Evolutionary conservation across 768 basidiomycete genomes (phyloP).

Genomic region (Cubamyces sp.): DNA sequence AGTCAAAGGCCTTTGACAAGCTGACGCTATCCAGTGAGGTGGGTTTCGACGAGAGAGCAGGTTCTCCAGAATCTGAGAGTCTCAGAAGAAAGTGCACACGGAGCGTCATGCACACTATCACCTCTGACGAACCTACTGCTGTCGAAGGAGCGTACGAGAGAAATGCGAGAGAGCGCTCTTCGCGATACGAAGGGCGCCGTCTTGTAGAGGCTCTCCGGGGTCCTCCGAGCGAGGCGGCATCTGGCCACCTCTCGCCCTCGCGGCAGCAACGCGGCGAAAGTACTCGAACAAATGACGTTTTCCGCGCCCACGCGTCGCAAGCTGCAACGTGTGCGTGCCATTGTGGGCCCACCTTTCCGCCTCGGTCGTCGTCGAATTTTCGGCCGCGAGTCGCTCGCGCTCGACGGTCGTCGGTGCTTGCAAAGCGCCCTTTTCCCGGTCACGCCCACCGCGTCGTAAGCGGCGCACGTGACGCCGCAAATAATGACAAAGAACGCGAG

Average conservation of each 20-base stretch:
- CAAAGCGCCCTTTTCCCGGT: constrained; percentile 3
- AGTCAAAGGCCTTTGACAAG: too few relatives aligned
- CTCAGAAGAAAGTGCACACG: too few relatives aligned
- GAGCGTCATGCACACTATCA: too few relatives aligned
- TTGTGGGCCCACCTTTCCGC: not conserved
- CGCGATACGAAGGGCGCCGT: not conserved
- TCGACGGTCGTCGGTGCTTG: not conserved
- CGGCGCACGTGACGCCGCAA: constrained; percentile 28
- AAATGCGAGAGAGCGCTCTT: too few relatives aligned
- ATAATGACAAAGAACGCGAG: constrained; percentile 34
- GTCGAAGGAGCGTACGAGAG: too few relatives aligned
- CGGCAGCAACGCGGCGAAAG: constrained; percentile 2
- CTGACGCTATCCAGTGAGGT: too few relatives aligned
- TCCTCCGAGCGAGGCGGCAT: not conserved
- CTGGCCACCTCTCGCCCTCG: constrained; percentile 13
- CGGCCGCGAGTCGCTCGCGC: not conserved
- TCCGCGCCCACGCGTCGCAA: not conserved
- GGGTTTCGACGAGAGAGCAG: too few relatives aligned
- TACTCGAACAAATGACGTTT: constrained; percentile 12
- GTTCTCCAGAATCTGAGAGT: too few relatives aligned
- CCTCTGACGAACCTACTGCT: too few relatives aligned
- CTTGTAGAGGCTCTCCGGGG: constrained; percentile 2
- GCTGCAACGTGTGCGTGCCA: not conserved
- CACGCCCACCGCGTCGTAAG: constrained; percentile 22
- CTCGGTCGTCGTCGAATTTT: not conserved